A percentile compares a stretch with the other conserved stretches of the same genome.
Conservation (phyloP, 2,329 filamentous ascomycete species). For the Xylariaceae sp. region DNA sequence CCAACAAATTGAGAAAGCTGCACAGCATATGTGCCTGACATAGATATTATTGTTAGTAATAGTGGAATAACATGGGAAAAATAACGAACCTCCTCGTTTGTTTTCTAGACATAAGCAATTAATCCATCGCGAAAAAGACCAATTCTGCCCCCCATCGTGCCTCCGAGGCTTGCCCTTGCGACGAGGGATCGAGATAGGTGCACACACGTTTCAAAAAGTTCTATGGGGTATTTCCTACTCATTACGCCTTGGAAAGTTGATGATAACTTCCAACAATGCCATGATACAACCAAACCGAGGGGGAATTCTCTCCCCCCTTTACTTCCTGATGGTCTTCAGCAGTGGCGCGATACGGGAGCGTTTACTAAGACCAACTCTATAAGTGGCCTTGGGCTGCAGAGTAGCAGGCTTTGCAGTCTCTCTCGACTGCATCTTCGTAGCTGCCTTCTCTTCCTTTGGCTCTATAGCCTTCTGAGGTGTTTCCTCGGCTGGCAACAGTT, state of each 20-base stretch:
- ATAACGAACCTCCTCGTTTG: not conserved
- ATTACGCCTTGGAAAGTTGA: not conserved
- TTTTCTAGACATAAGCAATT: not conserved
- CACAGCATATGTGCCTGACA: no score
- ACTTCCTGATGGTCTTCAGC: slow-evolving; percentile 42
- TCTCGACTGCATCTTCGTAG: slow-evolving; percentile 15
- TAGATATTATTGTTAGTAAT: no score
- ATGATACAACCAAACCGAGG: not conserved
- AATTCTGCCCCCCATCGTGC: not conserved
- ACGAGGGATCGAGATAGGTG: no score
- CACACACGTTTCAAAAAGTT: not conserved
- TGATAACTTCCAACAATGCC: not conserved
- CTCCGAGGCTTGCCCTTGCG: not conserved
- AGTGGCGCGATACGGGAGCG: slow-evolving; percentile 42
- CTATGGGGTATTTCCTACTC: not conserved
- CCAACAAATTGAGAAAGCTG: no score
- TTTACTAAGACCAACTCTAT: slow-evolving; percentile 45
- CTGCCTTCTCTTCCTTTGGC: slow-evolving; percentile 3
- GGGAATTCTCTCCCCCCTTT: not conserved
- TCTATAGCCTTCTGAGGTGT: slow-evolving; percentile 1
- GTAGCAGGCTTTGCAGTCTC: slow-evolving; percentile 17
- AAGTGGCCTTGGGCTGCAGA: slow-evolving; percentile 35
- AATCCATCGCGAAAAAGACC: not conserved
- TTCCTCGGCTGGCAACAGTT: slow-evolving; percentile 4
- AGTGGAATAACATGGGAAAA: no score